Percentiles rank a stretch among this genome's conserved stretches.
Conservation (phyloP, 306 rosid species). For the Inga leiocalycina region DNA sequence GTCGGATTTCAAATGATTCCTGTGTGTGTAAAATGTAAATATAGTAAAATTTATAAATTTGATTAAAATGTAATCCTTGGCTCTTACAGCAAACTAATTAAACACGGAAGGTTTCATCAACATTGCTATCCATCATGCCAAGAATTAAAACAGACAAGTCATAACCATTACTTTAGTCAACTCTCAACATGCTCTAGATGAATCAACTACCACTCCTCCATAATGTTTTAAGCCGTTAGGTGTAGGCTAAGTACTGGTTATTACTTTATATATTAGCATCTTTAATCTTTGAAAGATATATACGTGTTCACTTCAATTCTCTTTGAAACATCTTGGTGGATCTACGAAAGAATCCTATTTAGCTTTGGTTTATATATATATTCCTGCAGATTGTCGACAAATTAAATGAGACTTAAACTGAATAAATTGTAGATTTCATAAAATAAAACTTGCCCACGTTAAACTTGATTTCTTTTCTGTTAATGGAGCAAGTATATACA, state of each 20-base stretch:
- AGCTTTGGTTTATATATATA: neutral
- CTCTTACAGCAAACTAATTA: neutral
- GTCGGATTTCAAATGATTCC: constrained; percentile 88
- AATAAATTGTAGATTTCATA: neutral
- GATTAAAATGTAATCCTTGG: constrained; percentile 5
- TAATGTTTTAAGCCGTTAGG: neutral
- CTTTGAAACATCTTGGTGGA: neutral
- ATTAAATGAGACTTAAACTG: neutral
- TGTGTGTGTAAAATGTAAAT: constrained; percentile 31
- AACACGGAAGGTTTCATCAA: neutral
- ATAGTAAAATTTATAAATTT: constrained; percentile 22
- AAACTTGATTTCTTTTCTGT: neutral
- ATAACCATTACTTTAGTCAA: neutral
- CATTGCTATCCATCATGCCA: neutral
- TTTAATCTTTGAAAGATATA: neutral
- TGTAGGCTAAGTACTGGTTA: neutral
- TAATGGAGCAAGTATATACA: neutral
- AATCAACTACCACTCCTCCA: no score
- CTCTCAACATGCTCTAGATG: neutral
- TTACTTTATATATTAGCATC: neutral
- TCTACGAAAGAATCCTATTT: neutral
- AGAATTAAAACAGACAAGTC: neutral
- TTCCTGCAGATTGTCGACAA: neutral
- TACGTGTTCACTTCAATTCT: neutral
- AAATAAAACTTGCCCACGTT: neutral